Evolutionary conservation across 2,329 filamentous ascomycete species (phyloP).

Genomic region (Colletotrichum godetiae): DNA sequence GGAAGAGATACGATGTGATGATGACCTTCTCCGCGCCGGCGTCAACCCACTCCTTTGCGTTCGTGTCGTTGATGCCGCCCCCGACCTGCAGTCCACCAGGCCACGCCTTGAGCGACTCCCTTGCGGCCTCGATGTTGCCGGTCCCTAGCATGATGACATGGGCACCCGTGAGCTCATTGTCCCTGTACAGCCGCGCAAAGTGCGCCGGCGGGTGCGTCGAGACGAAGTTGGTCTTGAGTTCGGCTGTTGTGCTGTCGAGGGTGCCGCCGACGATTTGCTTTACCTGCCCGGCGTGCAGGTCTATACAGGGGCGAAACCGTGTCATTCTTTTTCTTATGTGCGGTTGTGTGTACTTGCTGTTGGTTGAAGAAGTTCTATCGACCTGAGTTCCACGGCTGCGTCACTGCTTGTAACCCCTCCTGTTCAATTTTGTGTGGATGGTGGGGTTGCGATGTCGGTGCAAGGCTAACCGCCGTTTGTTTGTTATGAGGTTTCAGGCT

Average conservation of each 20-base stretch:
- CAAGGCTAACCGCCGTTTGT: constrained; percentile 12
- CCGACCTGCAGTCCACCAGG: constrained; percentile 86
- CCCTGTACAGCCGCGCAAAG: constrained; percentile 85
- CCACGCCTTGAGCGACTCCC: constrained; percentile 83
- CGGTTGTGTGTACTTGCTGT: not conserved
- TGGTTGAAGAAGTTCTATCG: constrained; percentile 8
- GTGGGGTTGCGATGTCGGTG: constrained; percentile 33
- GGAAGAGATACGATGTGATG: constrained; percentile 95
- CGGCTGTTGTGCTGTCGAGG: constrained; percentile 73
- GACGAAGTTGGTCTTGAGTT: constrained; percentile 91
- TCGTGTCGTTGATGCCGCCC: constrained; percentile 89
- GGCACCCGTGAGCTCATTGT: constrained; percentile 78
- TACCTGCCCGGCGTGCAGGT: constrained; percentile 95
- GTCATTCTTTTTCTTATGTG: constrained; percentile 73
- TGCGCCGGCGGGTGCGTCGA: constrained; percentile 84
- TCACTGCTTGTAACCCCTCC: constrained; percentile 26
- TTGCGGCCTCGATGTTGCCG: constrained; percentile 84
- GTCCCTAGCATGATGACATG: constrained; percentile 98
- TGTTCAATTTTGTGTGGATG: constrained; percentile 31
- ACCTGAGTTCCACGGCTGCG: constrained; percentile 8
- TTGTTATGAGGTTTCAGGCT: not conserved
- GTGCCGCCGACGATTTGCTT: constrained; percentile 99
- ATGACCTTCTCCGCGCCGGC: constrained; percentile 94
- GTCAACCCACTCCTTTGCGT: constrained; percentile 88
- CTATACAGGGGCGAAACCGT: constrained; percentile 94